Evolutionary conservation across 805 yeast genomes (phyloP).

Genomic region (Kuraishia capsulata): DNA sequence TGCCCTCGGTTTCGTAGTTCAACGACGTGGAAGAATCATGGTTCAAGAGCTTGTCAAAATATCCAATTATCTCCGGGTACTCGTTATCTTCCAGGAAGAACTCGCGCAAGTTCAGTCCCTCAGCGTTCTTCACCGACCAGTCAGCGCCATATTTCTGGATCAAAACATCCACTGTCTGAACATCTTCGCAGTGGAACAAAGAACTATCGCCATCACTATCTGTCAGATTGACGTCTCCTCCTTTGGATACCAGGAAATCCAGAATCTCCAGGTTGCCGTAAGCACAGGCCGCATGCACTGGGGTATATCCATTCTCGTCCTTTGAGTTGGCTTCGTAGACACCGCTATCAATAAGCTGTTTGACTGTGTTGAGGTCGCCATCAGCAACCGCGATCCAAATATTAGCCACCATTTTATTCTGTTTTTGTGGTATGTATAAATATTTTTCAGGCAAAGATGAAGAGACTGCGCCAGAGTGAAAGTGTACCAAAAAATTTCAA

Average conservation of each 20-base stretch:
- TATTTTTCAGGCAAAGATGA: neutral
- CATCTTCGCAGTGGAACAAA: conserved; percentile 78
- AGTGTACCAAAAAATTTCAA: too few species aligned
- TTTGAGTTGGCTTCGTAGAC: conserved; percentile 56
- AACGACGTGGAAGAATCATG: conserved; percentile 20
- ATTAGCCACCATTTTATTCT: conserved; percentile 31
- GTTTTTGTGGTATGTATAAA: too few species aligned
- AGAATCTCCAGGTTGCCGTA: conserved; percentile 75
- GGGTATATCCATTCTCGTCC: conserved; percentile 94
- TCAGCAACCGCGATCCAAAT: conserved; percentile 97
- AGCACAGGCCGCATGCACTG: conserved; percentile 95
- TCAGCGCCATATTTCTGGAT: conserved; percentile 67
- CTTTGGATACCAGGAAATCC: conserved; percentile 39
- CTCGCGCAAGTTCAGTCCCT: conserved; percentile 66
- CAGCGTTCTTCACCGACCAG: conserved; percentile 51
- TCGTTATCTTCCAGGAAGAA: conserved; percentile 81
- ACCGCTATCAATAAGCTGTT: conserved; percentile 40
- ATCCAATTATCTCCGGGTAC: conserved; percentile 66
- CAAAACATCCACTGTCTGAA: conserved; percentile 52
- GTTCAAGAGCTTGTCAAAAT: conserved; percentile 33
- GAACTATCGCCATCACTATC: conserved; percentile 96
- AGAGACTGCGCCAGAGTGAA: neutral
- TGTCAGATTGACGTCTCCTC: conserved; percentile 75
- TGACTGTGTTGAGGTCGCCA: conserved; percentile 53
- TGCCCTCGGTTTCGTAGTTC: conserved; percentile 13